Base-by-base conservation (phyloP, 2,329 filamentous ascomycete species). In the Mollisia scopiformis region DNA sequence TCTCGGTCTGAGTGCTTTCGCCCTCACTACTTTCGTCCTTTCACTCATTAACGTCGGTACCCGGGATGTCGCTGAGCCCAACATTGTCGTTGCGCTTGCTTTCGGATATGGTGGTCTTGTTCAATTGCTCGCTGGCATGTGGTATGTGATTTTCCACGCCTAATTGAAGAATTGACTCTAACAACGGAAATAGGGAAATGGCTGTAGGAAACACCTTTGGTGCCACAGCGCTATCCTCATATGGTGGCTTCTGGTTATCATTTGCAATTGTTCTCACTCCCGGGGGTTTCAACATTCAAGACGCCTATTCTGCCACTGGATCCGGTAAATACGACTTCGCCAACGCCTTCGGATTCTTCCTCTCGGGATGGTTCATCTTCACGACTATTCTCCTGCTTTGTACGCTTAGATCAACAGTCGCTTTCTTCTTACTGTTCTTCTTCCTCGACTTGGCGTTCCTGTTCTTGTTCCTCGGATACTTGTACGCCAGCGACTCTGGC, bases 51-150 rank as follows among this genome's bases (percentile, higher is more conserved):
- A 88, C 73, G 75, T 86, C 73, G 76, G 78, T 19, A 75, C 82
- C 3, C 75, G 77, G 3, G 76, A 76, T 56, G 73, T 86, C 31
- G 69, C 71, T 0, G 68, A 68, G 25, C 82, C 83, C 2, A 84
- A 80, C 68, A 78, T 88, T 33, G 81, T 87, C 39, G 75, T 87
- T 46, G 80, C 78, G 16, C 73, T 82, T 21, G 84, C 84, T 7
- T 85, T 83, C 68, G 85, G 79, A 56, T 89, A 89, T 72, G 88
- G 88, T 72, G 88, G 88, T 60, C 77, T 88, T 7, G 82, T 89
- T n/a, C 88, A 90, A 73, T 76, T 90, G 70, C 76, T 89, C 55
- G 86, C 87, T 50, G 88, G 88, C 70, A 88, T 90, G 85, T 88
- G 85, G 85, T 85, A 80, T 57, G 72, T 73, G 27, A 33, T 21